Evolutionary conservation across 768 basidiomycete species (phyloP).

Genomic region (Dacryopinax spathularia): DNA sequence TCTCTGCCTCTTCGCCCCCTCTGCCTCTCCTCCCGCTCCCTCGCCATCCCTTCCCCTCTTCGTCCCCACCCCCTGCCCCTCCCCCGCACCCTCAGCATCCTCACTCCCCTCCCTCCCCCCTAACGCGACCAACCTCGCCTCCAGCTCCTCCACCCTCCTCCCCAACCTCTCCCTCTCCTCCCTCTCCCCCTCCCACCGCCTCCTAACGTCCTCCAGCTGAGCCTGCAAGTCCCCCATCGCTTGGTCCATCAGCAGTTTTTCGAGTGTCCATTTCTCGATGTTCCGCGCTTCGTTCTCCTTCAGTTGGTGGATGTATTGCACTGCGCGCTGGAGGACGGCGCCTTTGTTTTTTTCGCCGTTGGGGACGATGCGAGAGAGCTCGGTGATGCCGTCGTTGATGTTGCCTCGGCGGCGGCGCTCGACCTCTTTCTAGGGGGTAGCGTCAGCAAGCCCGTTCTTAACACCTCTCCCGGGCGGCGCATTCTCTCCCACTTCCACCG

Average conservation of each 20-base stretch:
- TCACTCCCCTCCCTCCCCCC: slow-evolving; percentile 19
- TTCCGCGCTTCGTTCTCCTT: slow-evolving; percentile 83
- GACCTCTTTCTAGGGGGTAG: slow-evolving; percentile 73
- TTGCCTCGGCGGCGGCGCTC: slow-evolving; percentile 88
- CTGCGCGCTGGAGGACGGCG: slow-evolving; percentile 73
- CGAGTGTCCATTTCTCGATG: slow-evolving; percentile 86
- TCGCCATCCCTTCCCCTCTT: slow-evolving; percentile 12
- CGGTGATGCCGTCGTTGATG: slow-evolving; percentile 93
- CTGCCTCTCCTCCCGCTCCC: slow-evolving; percentile 6
- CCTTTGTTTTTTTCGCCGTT: slow-evolving; percentile 80
- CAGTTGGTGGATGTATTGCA: slow-evolving; percentile 81
- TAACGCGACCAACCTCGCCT: slow-evolving; percentile 18
- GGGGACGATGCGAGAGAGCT: slow-evolving; percentile 77
- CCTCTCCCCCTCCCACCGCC: slow-evolving; percentile 71
- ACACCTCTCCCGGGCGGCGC: neutral
- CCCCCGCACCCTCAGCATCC: slow-evolving; percentile 6
- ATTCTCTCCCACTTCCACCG: too few relatives aligned
- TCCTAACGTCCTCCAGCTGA: slow-evolving; percentile 66
- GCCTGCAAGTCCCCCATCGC: slow-evolving; percentile 26
- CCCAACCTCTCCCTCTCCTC: slow-evolving; percentile 27
- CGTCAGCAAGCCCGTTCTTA: neutral
- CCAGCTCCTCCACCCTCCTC: neutral
- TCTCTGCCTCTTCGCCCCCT: slow-evolving; percentile 15
- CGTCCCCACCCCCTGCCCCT: slow-evolving; percentile 4
- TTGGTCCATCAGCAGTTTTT: slow-evolving; percentile 84